Conservation (phyloP, 257 asterid genomes). For the Plantago major region DNA sequence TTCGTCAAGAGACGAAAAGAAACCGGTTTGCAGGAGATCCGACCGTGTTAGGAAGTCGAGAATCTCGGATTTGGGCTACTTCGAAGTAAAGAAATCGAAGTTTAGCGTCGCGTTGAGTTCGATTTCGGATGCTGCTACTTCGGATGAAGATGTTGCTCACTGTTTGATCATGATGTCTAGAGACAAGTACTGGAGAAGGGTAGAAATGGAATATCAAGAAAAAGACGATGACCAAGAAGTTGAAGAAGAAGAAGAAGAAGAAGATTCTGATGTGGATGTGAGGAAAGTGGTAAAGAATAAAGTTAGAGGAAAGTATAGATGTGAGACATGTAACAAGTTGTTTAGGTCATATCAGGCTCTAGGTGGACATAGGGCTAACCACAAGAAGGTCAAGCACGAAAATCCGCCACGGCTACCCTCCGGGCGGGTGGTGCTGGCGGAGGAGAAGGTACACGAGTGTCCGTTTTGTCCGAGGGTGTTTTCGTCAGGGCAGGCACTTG, state of each 20-base stretch:
- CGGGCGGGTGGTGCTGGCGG: slow-evolving; percentile 11
- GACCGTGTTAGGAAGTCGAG: slow-evolving; percentile 40
- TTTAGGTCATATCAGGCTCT: slow-evolving; percentile 86
- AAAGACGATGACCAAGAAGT: background rate
- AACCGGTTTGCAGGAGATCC: slow-evolving; percentile 39
- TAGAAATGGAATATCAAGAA: slow-evolving; percentile 6
- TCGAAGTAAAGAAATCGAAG: slow-evolving; percentile 21
- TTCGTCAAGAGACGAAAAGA: slow-evolving; percentile 24
- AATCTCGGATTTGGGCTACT: slow-evolving; percentile 5
- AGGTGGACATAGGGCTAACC: slow-evolving; percentile 95
- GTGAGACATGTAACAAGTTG: slow-evolving; percentile 65
- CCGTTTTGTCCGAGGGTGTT: slow-evolving; percentile 73
- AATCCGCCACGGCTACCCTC: background rate
- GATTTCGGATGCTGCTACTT: slow-evolving; percentile 50
- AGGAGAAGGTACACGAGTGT: slow-evolving; percentile 60
- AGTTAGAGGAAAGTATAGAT: slow-evolving; percentile 52
- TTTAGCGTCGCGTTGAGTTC: slow-evolving; percentile 41
- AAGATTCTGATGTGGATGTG: slow-evolving; percentile 23
- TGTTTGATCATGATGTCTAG: slow-evolving; percentile 78
- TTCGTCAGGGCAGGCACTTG: slow-evolving; percentile 87
- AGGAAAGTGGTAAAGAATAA: slow-evolving; percentile 29
- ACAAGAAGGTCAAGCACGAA: slow-evolving; percentile 49
- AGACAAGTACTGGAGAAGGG: slow-evolving; percentile 50
- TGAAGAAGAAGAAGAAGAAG: slow-evolving; percentile 15
- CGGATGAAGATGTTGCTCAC: slow-evolving; percentile 79